Base-by-base conservation (phyloP, 345 rosid genomes). In the Populus simonii region DNA sequence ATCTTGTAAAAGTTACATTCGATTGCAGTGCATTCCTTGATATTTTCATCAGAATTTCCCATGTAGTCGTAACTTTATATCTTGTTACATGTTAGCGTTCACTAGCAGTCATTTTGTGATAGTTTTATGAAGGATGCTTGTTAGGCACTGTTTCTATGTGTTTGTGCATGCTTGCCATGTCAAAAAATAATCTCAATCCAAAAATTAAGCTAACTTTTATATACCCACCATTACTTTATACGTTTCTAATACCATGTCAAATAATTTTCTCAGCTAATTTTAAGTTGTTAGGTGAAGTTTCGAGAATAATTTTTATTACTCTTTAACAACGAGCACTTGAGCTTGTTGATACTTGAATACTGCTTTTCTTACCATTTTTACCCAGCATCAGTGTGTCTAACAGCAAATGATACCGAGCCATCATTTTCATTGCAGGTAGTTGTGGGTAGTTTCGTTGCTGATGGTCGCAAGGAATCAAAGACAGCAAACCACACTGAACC, bases 381-480 rank as follows among this genome's bases (percentile, higher is more conserved):
- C 36, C 41, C 16, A 25, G 43, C 57, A 55, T 4, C 12, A 8
- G 53, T 41, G 76, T 15, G 41, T 68, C 23, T 31, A 25, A 6
- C 70, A 15, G 33, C 23, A 62, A 35, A 70, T 55, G 66, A 71
- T 77, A 41, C n/a, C 39, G 12, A 33, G 20, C 45, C 45, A 4
- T 35, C 82, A 51, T 70, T 66, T 20, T 41, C 74, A 45, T 70
- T 85, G 38, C 89, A 93, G 96, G 85, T 91, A 15, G 83, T 91
- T 70, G 89, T 88, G 75, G 94, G 90, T 74, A 93, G 93, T 76
- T 93, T 93, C 82, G 53, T 89, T 23, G 80, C 89, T 17, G 91
- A 89, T 2, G 82, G 87, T 61, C 82, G 49, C 27, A 92, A 89
- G 77, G 91, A 84, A 80, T 70, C 79, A n/a, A 87, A 82, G 71